Percentiles rank a stretch among this genome's conserved stretches.
Evolutionary conservation across 148 eudicot species (phyloP).

Genomic region (Gaultheria prostrata): DNA sequence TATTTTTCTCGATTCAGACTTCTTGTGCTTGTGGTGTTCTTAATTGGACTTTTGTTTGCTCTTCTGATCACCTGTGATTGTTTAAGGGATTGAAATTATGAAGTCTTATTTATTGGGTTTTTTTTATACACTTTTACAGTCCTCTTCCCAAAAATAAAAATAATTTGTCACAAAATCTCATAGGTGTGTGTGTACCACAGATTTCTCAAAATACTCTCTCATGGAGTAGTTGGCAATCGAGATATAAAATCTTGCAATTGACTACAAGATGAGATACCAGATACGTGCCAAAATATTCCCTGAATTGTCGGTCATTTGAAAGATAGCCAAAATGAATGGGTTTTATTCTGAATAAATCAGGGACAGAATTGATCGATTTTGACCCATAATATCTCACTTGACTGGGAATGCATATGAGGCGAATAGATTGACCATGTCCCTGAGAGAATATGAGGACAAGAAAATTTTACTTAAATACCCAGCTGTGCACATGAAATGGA

Average conservation of each 20-base stretch:
- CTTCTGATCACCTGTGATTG: too few relatives aligned
- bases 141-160: neutral
- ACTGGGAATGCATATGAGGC: neutral
- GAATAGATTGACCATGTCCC: neutral
- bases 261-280: neutral
- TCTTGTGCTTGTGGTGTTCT: too few relatives aligned
- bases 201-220: neutral
- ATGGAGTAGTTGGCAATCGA: neutral
- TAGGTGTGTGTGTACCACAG: neutral
- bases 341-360: neutral
- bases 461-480: neutral
- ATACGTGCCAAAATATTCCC: neutral
- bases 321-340: neutral
- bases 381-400: slow-evolving; percentile 12
- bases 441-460: neutral
- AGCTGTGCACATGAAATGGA: neutral
- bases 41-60: too few relatives aligned
- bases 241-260: neutral
- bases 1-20: too few relatives aligned
- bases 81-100: too few relatives aligned
- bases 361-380: neutral
- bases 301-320: neutral
- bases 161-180: neutral
- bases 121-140: too few relatives aligned
- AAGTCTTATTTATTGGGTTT: too few relatives aligned